Conservation (phyloP, 164 flowering plant species). For the Brasenia schreberi region DNA sequence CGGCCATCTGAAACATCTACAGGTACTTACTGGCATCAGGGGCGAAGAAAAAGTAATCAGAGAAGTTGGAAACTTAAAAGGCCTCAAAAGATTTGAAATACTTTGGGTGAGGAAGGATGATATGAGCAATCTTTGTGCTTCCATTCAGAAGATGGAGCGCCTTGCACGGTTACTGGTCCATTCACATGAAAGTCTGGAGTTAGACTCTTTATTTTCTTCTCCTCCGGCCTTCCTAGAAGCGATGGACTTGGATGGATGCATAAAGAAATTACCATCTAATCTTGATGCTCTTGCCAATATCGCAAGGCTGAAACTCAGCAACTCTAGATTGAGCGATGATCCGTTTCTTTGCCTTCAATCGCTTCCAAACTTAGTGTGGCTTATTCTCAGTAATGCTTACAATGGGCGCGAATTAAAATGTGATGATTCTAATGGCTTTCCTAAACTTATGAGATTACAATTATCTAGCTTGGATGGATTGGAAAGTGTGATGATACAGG, state of each 20-base stretch:
- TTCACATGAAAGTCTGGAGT: neutral
- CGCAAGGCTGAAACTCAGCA: neutral
- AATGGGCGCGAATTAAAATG: neutral
- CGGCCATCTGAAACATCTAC: conserved; percentile 13
- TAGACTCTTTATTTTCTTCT: neutral
- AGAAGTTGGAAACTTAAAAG: conserved; percentile 16
- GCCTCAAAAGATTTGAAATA: conserved; percentile 25
- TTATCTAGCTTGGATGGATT: too few relatives aligned
- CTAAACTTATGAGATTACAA: neutral
- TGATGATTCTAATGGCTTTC: neutral
- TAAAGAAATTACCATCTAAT: neutral
- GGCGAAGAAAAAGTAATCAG: conserved; percentile 7
- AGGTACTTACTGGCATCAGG: conserved; percentile 22
- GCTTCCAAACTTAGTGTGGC: neutral
- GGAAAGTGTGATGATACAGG: neutral
- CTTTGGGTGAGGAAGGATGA: conserved; percentile 9
- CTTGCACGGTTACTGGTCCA: conserved; percentile 11
- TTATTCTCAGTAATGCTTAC: neutral
- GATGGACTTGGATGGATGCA: neutral
- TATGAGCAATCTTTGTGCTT: conserved; percentile 18
- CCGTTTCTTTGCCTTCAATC: neutral
- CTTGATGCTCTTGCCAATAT: neutral
- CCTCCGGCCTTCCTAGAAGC: neutral
- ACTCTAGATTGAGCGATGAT: neutral
- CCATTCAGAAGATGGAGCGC: conserved; percentile 20